Conservation (phyloP, 1,284 basidiomycete species). For the Cryptococcus sp. region DNA sequence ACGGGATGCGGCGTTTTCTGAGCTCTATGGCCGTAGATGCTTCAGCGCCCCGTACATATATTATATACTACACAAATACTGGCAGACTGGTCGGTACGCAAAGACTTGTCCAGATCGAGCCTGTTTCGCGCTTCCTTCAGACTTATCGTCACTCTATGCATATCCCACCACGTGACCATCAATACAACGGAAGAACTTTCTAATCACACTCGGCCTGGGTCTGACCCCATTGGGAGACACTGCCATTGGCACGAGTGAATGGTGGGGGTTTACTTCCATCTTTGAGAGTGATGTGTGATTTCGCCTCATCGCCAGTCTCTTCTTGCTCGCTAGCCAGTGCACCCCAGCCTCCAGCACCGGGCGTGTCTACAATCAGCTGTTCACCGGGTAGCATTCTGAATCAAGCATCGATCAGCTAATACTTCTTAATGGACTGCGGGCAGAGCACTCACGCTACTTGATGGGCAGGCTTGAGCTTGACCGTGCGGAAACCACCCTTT, state of each 20-base stretch:
- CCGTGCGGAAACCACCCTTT: slow-evolving; percentile 15
- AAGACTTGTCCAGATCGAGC: not conserved
- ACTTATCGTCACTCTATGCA: not conserved
- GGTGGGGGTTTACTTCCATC: slow-evolving; percentile 14
- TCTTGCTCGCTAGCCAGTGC: not conserved
- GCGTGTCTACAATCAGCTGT: slow-evolving; percentile 20
- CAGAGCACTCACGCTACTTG: slow-evolving; percentile 16
- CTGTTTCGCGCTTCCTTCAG: not conserved
- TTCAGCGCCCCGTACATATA: too few relatives aligned
- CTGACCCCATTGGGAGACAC: slow-evolving; percentile 20
- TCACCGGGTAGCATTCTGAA: slow-evolving; percentile 16
- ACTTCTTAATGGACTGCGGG: too few relatives aligned
- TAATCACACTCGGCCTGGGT: slow-evolving; percentile 23
- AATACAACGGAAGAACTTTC: not conserved
- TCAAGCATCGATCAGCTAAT: too few relatives aligned
- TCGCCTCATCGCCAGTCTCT: not conserved
- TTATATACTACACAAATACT: too few relatives aligned
- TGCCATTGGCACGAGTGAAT: slow-evolving; percentile 22
- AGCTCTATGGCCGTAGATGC: too few relatives aligned
- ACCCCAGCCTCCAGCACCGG: slow-evolving; percentile 23
- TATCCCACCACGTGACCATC: not conserved
- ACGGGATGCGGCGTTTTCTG: too few relatives aligned
- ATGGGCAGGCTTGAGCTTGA: slow-evolving; percentile 21
- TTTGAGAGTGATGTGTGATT: slow-evolving; percentile 9
- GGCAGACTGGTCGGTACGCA: too few relatives aligned